phyloP scores from a whole-genome alignment of 179 eudicot species.

The Silene vulgaris region DNA sequence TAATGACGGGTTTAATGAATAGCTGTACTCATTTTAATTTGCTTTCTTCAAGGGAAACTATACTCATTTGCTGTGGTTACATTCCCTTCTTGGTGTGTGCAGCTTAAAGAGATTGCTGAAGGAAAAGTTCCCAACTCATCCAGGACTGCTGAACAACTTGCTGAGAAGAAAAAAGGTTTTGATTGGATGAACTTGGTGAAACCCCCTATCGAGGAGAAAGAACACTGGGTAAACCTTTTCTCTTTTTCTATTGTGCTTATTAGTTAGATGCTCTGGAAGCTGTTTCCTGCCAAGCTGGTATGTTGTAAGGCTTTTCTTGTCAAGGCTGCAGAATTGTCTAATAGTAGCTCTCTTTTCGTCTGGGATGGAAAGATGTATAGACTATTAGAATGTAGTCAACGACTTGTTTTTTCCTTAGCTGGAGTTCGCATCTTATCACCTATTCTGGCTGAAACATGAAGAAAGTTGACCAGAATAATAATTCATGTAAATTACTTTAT shows the following conservation, averaged over 20 bases:
- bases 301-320: not conserved
- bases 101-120: constrained; percentile 86
- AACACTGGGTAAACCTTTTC: constrained; percentile 71
- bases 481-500: not conserved
- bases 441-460: not conserved
- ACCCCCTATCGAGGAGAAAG: constrained; percentile 82
- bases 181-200: constrained; percentile 88
- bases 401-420: not conserved
- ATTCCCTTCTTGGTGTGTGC: constrained; percentile 22
- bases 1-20: not conserved
- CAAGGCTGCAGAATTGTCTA: not conserved
- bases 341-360: not conserved
- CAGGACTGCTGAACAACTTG: constrained; percentile 50
- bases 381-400: not conserved
- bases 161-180: constrained; percentile 77
- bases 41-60: not conserved
- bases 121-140: constrained; percentile 39
- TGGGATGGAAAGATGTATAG: not conserved
- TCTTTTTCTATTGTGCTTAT: constrained; percentile 11
- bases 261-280: not conserved
- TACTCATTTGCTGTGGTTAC: constrained; percentile 9
- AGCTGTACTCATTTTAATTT: constrained; percentile 1
- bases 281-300: not conserved
- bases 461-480: not conserved
- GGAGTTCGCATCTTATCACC: not conserved